A percentile compares a stretch with the other conserved stretches of the same genome.
Conservation (phyloP, 2,329 filamentous ascomycete genomes). For the Ascochyta lentis region DNA sequence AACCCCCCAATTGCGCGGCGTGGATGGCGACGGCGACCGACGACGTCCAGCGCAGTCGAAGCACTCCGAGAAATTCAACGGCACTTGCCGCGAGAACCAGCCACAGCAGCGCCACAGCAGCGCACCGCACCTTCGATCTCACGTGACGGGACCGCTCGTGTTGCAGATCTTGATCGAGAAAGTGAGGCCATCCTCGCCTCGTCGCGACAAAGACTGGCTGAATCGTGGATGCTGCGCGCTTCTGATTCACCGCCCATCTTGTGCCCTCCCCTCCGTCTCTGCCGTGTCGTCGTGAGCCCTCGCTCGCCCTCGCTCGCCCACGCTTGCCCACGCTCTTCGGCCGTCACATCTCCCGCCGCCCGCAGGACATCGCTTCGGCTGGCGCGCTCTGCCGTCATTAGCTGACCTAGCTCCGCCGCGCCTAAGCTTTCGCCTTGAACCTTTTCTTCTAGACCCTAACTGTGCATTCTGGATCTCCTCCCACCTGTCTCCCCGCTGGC, state of each 20-base stretch:
- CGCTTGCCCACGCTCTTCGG: not conserved
- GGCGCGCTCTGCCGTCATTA: constrained; percentile 27
- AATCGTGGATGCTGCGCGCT: constrained; percentile 6
- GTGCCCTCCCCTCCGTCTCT: not conserved
- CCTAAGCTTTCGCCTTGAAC: constrained; percentile 32
- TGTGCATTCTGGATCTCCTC: constrained; percentile 1
- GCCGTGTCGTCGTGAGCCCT: too few species aligned
- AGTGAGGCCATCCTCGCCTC: constrained; percentile 12
- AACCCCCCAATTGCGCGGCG: constrained; percentile 32
- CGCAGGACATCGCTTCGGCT: constrained; percentile 17
- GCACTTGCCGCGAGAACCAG: constrained; percentile 18
- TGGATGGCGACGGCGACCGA: constrained; percentile 21
- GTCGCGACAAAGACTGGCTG: constrained; percentile 3
- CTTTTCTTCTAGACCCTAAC: constrained; percentile 31
- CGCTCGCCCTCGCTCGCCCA: not conserved
- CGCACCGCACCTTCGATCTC: not conserved
- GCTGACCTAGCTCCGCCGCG: constrained; percentile 28
- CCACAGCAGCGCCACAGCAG: too few species aligned
- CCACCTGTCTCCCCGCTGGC: constrained; percentile 22
- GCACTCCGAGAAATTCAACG: constrained; percentile 28
- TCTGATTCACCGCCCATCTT: not conserved
- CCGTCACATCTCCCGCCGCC: constrained; percentile 11
- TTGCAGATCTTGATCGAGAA: constrained; percentile 6
- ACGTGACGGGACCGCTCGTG: constrained; percentile 1
- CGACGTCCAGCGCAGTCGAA: constrained; percentile 20